Evolutionary conservation across 768 basidiomycete species (phyloP).

Genomic region (Suillus hirtellus): DNA sequence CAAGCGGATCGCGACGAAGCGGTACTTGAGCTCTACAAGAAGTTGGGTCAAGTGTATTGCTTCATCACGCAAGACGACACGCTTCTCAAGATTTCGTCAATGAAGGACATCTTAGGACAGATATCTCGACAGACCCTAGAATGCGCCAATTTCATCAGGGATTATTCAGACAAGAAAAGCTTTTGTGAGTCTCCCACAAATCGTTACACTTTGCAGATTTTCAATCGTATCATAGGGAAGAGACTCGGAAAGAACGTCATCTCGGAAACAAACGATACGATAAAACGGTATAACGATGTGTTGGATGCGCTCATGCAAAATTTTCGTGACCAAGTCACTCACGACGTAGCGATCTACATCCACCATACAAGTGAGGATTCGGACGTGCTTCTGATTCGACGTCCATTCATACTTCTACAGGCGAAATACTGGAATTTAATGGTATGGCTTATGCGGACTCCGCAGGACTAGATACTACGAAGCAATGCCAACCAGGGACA

Average conservation of each 20-base stretch:
- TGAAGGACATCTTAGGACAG: slow-evolving; percentile 2
- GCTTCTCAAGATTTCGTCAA: background rate
- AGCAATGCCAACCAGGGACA: too few relatives aligned
- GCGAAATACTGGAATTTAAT: too few relatives aligned
- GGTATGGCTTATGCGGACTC: too few relatives aligned
- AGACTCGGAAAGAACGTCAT: too few relatives aligned
- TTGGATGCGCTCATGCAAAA: too few relatives aligned
- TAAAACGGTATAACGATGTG: too few relatives aligned
- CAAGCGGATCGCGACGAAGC: slow-evolving; percentile 5
- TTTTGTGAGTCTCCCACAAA: slow-evolving; percentile 6
- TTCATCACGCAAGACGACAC: slow-evolving; percentile 4
- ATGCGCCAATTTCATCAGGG: slow-evolving; percentile 10
- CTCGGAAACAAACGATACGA: too few relatives aligned
- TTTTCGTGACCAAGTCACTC: background rate
- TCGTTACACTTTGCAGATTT: background rate
- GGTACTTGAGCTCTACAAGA: background rate
- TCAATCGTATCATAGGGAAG: too few relatives aligned
- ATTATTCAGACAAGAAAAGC: slow-evolving; percentile 9
- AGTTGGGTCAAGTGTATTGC: slow-evolving; percentile 2
- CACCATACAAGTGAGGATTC: too few relatives aligned
- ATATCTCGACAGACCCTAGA: slow-evolving; percentile 7
- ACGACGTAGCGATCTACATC: background rate
- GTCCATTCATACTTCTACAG: background rate
- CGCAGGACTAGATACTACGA: too few relatives aligned
- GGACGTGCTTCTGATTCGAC: too few relatives aligned